Base-by-base conservation (phyloP, 2,329 filamentous ascomycete species). In the Gnomoniopsis sp. region DNA sequence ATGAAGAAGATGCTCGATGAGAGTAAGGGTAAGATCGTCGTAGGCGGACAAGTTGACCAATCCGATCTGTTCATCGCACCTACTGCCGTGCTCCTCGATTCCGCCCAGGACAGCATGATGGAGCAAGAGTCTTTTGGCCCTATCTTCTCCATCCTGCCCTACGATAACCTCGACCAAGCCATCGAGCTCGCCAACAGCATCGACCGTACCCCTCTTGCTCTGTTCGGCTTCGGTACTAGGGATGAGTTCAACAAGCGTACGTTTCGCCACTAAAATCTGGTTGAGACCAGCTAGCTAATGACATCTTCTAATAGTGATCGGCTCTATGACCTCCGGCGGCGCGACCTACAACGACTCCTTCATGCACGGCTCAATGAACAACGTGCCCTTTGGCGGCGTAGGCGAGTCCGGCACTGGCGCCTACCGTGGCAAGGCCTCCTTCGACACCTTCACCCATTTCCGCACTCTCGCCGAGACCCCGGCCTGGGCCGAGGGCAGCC, bases 1-100 rank as follows among this genome's bases (percentile, higher is more conserved):
- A 81, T 98, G 66, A 96, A 95, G 83, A 85, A 86, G 68, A 92
- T 98, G 90, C 78, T 99, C n/a, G 91, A 96, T 71, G 81, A 85
- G 58, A 89, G 85, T 57, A 83, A 84, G 62, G 95, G 95, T 72
- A 89, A 90, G 76, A 91, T 99, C 63, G 80, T 98, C 51, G 77
- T 96, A 67, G 95, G 95, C 53, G 95, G 95, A 51, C 85, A 87
- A 56, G 87, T 89, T 77, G 91, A 98, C 71, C 87, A 90, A 70
- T 79, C 82, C 38, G 83, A 91, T 34, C 86, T 89, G 52, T 97
- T 89, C 74, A 95, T 99, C 66, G 91, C 93, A 71, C 91, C 93
- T 1, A 99, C 95, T 0, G 86, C 93, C n/a, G 87, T 99, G n/a
- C 81, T 91, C 61, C 88, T 97, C 41, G 81, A 90, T 64, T 86